Conservation (phyloP, 345 rosid genomes). For the Brassica nigra region DNA sequence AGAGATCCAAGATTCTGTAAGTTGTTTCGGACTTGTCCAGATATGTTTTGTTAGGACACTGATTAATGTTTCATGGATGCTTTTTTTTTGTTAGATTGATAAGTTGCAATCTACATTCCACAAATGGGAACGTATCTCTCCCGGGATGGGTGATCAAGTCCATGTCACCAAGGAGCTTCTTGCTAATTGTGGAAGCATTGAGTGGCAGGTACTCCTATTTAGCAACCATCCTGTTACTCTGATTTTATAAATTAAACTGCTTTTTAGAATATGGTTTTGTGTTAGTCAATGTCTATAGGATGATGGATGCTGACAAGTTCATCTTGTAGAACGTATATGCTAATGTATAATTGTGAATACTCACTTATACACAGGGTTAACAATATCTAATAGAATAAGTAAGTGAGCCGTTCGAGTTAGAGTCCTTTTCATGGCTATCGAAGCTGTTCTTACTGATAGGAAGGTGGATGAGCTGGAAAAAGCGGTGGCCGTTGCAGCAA, state of each 20-base stretch:
- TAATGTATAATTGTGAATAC: background rate
- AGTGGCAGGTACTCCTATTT: slow-evolving; percentile 82
- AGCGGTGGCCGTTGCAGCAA: slow-evolving; percentile 82
- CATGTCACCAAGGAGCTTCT: slow-evolving; percentile 72
- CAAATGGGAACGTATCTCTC: slow-evolving; percentile 78
- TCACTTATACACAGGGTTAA: background rate
- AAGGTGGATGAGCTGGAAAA: slow-evolving; percentile 98
- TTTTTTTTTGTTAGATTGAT: slow-evolving; percentile 66
- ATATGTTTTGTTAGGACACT: background rate
- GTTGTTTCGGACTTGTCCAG: slow-evolving; percentile 30
- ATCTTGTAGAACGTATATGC: slow-evolving; percentile 4
- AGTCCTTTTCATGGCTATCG: slow-evolving; percentile 46
- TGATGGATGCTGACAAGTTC: slow-evolving; percentile 2
- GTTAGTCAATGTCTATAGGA: background rate
- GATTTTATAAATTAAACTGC: background rate
- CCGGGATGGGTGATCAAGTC: slow-evolving; percentile 60
- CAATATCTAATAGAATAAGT: background rate
- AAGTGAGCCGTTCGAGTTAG: background rate
- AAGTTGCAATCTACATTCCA: slow-evolving; percentile 83
- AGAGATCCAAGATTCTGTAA: slow-evolving; percentile 96
- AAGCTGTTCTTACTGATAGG: slow-evolving; percentile 61
- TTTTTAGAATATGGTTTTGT: background rate
- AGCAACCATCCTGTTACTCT: background rate
- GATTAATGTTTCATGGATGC: slow-evolving; percentile 8
- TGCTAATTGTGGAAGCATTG: slow-evolving; percentile 79